These are phyloP conservation scores for Condylostoma magnum DNA, from an alignment of 169 alveolate genomes.

Conservation along the genomic window DNA sequence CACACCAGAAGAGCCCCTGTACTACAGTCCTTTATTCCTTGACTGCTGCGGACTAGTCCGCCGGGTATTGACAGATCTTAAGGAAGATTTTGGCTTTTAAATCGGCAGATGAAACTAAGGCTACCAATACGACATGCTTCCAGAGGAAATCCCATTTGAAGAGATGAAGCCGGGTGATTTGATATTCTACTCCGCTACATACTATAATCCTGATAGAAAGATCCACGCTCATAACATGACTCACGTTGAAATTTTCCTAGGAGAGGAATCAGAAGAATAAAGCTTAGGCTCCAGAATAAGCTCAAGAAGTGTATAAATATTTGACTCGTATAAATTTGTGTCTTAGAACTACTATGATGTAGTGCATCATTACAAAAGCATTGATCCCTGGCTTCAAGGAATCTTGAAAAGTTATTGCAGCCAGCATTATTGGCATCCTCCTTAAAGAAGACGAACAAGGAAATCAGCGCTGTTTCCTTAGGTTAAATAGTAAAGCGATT, in stretches of 20 bases:
- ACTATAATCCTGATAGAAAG: constrained; percentile 57
- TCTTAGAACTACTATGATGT: constrained; percentile 51
- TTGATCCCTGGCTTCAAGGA: constrained; percentile 71
- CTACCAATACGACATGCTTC: constrained; percentile 66
- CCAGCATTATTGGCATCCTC: constrained; percentile 36
- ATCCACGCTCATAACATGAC: constrained; percentile 62
- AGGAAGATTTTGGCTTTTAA: constrained; percentile 72
- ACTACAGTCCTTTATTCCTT: constrained; percentile 52
- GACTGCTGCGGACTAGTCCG: constrained; percentile 76
- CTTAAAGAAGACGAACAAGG: too few relatives aligned
- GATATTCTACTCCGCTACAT: constrained; percentile 61
- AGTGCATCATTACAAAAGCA: constrained; percentile 51
- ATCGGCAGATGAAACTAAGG: constrained; percentile 74
- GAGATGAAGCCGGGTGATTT: constrained; percentile 71
- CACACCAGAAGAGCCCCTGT: constrained; percentile 28
- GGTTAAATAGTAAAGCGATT: too few relatives aligned
- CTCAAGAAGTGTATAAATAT: constrained; percentile 57
- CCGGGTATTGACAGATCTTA: constrained; percentile 52
- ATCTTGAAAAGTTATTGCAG: constrained; percentile 33
- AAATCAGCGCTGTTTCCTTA: too few relatives aligned
- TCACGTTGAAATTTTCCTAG: constrained; percentile 75
- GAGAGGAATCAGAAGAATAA: constrained; percentile 67
- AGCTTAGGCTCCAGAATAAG: constrained; percentile 66
- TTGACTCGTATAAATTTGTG: constrained; percentile 69
- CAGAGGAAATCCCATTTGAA: constrained; percentile 54